These are phyloP conservation scores for Pinus tabuliformis DNA, from an alignment of 75 land plant genomes.

Conservation along the genomic window DNA sequence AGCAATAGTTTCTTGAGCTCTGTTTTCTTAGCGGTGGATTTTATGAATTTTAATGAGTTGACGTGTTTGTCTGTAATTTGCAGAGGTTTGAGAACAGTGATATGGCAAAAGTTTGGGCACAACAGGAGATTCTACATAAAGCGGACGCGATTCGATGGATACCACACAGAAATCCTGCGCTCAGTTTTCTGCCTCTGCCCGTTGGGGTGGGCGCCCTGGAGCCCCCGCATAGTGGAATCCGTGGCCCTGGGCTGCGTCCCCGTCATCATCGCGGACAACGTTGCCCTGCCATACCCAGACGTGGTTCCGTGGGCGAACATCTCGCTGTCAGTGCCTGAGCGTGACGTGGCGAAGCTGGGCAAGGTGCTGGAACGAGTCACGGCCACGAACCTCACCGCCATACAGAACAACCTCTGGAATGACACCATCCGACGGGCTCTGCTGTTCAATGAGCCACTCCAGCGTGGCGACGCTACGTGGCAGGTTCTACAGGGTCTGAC, in stretches of 20 bases:
- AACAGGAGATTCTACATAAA: conserved; percentile 60
- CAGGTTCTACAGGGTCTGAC: conserved; percentile 52
- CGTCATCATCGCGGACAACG: conserved; percentile 88
- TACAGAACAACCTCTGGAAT: conserved; percentile 73
- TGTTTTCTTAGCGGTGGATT: neutral
- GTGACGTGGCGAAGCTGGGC: conserved; percentile 59
- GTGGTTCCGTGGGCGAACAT: conserved; percentile 64
- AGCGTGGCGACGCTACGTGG: conserved; percentile 93
- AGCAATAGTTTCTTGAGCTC: too few relatives aligned
- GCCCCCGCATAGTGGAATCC: conserved; percentile 89
- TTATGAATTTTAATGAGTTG: neutral
- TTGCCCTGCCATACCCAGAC: conserved; percentile 66
- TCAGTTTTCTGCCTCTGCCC: conserved; percentile 94
- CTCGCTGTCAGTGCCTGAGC: conserved; percentile 72
- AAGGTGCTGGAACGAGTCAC: conserved; percentile 62
- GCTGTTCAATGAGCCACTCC: conserved; percentile 43
- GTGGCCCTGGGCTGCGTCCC: conserved; percentile 89
- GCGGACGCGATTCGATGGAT: conserved; percentile 54
- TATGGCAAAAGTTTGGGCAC: conserved; percentile 48
- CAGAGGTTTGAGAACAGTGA: conserved; percentile 77
- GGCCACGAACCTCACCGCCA: conserved; percentile 57
- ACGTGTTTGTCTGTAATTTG: neutral
- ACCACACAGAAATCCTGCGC: conserved; percentile 73
- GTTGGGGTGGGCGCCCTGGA: conserved; percentile 98
- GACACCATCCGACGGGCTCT: conserved; percentile 53